Percentiles rank a stretch among this genome's conserved stretches.
phyloP scores from a whole-genome alignment of 1,284 basidiomycete genomes.

The Malassezia arunalokei region DNA sequence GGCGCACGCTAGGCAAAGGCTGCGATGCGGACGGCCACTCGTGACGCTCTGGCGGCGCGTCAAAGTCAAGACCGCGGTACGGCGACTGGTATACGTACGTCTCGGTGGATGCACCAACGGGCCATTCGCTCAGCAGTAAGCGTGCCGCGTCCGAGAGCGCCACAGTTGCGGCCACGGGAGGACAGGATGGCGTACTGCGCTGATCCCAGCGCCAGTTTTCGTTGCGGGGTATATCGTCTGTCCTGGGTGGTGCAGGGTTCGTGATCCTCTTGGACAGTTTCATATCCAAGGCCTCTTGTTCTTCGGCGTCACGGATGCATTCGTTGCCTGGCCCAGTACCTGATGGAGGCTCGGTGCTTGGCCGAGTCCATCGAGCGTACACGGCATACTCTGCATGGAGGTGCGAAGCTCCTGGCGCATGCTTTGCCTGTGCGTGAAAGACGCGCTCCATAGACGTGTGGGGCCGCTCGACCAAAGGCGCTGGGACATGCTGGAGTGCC shows the following conservation, averaged over 20 bases:
- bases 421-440: background rate
- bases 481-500: background rate
- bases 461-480: background rate
- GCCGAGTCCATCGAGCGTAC: background rate
- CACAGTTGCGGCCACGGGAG: background rate
- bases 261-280: background rate
- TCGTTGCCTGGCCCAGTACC: background rate
- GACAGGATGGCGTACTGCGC: background rate
- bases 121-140: conserved; percentile 13
- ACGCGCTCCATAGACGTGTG: background rate
- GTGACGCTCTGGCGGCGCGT: background rate
- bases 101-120: background rate
- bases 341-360: background rate
- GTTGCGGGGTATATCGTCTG: background rate
- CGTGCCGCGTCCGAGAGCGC: conserved; percentile 4
- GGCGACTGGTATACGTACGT: conserved; percentile 5
- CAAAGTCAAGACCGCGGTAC: conserved; percentile 4
- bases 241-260: background rate
- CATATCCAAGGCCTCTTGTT: conserved; percentile 9
- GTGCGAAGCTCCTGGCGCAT: background rate
- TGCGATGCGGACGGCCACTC: background rate
- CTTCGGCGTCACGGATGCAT: background rate
- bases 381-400: background rate
- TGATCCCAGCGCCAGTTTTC: conserved; percentile 13
- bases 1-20: background rate